Percentiles rank a stretch among this genome's conserved stretches.
phyloP scores from a whole-genome alignment of 352 stramenopile species.

The Phytophthora sojae region DNA sequence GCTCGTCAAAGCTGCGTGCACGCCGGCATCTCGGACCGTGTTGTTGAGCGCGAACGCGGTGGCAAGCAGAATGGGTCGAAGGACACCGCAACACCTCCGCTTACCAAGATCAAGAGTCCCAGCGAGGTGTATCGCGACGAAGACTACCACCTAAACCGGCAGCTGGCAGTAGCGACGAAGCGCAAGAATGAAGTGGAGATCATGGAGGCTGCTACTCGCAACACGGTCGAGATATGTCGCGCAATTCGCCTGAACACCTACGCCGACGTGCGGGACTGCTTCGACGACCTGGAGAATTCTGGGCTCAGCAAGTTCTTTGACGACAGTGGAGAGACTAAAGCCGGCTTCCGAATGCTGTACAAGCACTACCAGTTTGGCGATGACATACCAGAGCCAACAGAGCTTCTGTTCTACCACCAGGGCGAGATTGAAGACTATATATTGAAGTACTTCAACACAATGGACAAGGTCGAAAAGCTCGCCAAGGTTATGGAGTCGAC shows the following conservation, averaged over 20 bases:
- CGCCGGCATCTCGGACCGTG: constrained; percentile 70
- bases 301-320: constrained; percentile 59
- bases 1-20: constrained; percentile 76
- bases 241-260: constrained; percentile 60
- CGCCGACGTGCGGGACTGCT: constrained; percentile 54
- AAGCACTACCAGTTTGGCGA: constrained; percentile 56
- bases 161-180: constrained; percentile 51
- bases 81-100: constrained; percentile 9
- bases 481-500: constrained; percentile 65
- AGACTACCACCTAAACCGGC: constrained; percentile 63
- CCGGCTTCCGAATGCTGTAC: constrained; percentile 74
- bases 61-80: constrained; percentile 24
- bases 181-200: constrained; percentile 59
- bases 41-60: constrained; percentile 60
- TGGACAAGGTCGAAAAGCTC: constrained; percentile 48
- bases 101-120: constrained; percentile 61
- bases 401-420: constrained; percentile 68
- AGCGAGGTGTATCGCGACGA: constrained; percentile 71
- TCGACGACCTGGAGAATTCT: constrained; percentile 54
- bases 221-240: constrained; percentile 66
- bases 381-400: constrained; percentile 59
- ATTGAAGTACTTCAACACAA: constrained; percentile 60
- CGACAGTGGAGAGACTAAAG: constrained; percentile 52
- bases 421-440: constrained; percentile 78
- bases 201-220: constrained; percentile 70